These are phyloP conservation scores for Linnemannia elongata DNA, from an alignment of 192 early-diverging fungal species.

Conservation along the genomic window DNA sequence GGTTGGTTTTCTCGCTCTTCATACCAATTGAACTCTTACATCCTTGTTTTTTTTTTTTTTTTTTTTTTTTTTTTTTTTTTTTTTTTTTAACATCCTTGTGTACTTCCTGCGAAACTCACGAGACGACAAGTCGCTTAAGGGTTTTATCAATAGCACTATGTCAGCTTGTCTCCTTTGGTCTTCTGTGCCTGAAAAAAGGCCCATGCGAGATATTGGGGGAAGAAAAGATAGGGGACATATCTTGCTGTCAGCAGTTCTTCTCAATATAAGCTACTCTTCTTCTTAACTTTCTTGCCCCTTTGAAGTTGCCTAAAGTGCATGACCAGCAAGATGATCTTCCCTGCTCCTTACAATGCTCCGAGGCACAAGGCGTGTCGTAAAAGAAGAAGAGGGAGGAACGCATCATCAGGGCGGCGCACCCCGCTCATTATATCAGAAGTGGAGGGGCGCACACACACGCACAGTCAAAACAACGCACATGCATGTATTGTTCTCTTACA, in stretches of 20 bases:
- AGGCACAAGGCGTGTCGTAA: background rate
- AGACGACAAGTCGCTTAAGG: background rate
- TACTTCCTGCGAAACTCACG: no score
- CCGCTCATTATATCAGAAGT: background rate
- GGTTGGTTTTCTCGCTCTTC: no score
- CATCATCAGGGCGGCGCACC: background rate
- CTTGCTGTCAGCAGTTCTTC: background rate
- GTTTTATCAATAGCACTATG: background rate
- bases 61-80: no score
- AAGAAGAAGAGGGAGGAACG: background rate
- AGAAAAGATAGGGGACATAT: background rate
- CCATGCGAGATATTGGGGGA: background rate
- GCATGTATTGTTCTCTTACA: background rate
- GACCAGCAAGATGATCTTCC: background rate
- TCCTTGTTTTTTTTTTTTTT: no score
- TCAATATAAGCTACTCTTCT: background rate
- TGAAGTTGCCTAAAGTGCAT: background rate
- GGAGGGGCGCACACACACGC: background rate
- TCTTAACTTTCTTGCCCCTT: background rate
- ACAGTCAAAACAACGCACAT: background rate
- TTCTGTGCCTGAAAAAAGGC: background rate
- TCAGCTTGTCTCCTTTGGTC: background rate
- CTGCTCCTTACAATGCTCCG: background rate
- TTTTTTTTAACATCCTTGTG: no score
- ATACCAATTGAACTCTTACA: no score